Base-by-base conservation (phyloP, 179 eudicot species). In the Gypsophila paniculata region DNA sequence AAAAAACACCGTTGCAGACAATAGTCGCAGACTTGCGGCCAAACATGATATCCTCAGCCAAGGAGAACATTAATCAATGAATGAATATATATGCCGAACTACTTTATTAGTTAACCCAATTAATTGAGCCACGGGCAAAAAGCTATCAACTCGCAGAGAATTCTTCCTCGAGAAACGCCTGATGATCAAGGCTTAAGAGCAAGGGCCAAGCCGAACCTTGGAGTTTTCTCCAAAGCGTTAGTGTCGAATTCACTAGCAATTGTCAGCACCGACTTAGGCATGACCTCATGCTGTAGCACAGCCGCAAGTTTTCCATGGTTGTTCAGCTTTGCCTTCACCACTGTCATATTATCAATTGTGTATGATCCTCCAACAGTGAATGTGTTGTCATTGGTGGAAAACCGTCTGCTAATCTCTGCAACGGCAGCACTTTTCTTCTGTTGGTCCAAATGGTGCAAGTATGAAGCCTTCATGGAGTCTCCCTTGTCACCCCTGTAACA, bases 371-470 rank as follows among this genome's bases (percentile, higher is more conserved):
- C 97, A 38, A 91, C 96, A 0, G 97, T 94, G 69, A 94, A 78
- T 21, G 97, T 91, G 85, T 94, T 94, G 78, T 91, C 96, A 9
- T 94, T 91, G 15, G 95, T 91, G 51, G 99, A 94, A 54, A 94
- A 91, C 85, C 81, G 85, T 78, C 97, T 78, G 68, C 86, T 83
- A 68, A 91, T 72, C 78, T 94, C 99, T 75, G 86, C 96, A 61
- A 89, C 96, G 70, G 85, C 88, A 42, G 90, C 82, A 68, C 85
- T 90, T 85, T 63, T 89, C 84, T 85, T 89, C 62, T 72, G 73
- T 69, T 79, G 84, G 80, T 94, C 96, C 17, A 90, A 58, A 76
- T 88, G 85, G 79, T 91, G 91, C 64, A 94, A 65, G 69, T 88
- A 91, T 9, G 99, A 88, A 19, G 90, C 97, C 81, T 72, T 88